Conservation (phyloP, 345 rosid genomes). For the Sonneratia caseolaris region DNA sequence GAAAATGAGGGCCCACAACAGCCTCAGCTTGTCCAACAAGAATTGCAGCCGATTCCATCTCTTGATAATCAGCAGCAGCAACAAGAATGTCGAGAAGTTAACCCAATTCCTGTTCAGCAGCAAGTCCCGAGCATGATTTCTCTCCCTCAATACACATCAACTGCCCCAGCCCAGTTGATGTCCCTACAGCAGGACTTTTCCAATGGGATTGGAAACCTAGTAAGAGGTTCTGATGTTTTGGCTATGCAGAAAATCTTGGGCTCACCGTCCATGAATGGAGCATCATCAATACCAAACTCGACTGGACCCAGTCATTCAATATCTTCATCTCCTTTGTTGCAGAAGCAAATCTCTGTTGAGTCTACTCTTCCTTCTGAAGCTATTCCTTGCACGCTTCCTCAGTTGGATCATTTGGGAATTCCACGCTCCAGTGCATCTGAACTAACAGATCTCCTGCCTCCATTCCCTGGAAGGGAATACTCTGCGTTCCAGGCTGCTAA, state of each 20-base stretch:
- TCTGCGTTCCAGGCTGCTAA: constrained; percentile 24
- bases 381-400: constrained; percentile 21
- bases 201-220: constrained; percentile 17
- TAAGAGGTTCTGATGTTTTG: constrained; percentile 20
- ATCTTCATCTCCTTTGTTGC: constrained; percentile 18
- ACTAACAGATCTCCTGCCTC: constrained; percentile 25
- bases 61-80: constrained; percentile 23
- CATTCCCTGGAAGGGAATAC: constrained; percentile 39
- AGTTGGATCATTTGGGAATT: constrained; percentile 28
- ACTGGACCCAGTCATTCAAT: constrained; percentile 17
- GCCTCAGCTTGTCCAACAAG: constrained; percentile 23
- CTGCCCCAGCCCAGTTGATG: constrained; percentile 20
- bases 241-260: constrained; percentile 23
- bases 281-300: constrained; percentile 22
- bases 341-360: constrained; percentile 22
- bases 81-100: constrained; percentile 23
- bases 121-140: constrained; percentile 25
- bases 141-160: constrained; percentile 20
- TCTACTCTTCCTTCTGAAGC: constrained; percentile 18
- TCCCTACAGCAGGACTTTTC: constrained; percentile 22
- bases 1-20: constrained; percentile 26
- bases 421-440: constrained; percentile 24
- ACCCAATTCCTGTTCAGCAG: constrained; percentile 20
- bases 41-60: constrained; percentile 2
- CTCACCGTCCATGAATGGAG: constrained; percentile 23